Evolutionary conservation across 164 flowering plant species (phyloP).

Genomic region (Vitis cinerea): DNA sequence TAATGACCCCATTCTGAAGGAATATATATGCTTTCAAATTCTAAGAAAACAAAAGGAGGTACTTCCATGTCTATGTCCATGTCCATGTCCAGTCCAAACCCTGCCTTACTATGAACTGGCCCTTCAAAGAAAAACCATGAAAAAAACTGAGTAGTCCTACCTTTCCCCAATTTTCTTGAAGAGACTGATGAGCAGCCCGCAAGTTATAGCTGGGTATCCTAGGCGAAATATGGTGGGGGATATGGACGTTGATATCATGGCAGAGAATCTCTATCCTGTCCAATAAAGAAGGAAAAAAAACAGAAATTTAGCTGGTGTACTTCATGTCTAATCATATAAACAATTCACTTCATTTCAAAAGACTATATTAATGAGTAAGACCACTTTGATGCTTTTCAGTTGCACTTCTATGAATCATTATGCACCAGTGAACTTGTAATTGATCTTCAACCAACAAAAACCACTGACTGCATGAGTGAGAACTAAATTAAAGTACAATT

Average conservation of each 20-base stretch:
- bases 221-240: conserved; percentile 87
- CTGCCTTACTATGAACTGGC: no score
- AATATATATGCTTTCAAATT: not conserved
- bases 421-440: not conserved
- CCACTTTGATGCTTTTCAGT: not conserved
- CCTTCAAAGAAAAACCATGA: not conserved
- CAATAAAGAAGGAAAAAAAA: not conserved
- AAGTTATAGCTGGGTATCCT: conserved; percentile 91
- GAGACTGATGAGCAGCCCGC: conserved; percentile 72
- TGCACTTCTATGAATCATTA: not conserved
- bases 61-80: not conserved
- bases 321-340: not conserved
- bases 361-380: no score
- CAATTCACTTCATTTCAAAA: no score
- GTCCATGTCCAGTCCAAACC: no score
- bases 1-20: not conserved
- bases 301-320: not conserved
- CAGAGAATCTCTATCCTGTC: conserved; percentile 68
- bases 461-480: not conserved
- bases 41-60: not conserved
- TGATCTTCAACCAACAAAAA: not conserved
- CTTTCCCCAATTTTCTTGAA: conserved; percentile 84
- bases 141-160: conserved; percentile 27
- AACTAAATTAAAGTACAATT: not conserved
- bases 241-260: conserved; percentile 90